Evolutionary conservation across 192 early-diverging fungal species (phyloP), one percentile per base, ranked within the genome.

Genomic region (Helicostylum pulchrum): DNA sequence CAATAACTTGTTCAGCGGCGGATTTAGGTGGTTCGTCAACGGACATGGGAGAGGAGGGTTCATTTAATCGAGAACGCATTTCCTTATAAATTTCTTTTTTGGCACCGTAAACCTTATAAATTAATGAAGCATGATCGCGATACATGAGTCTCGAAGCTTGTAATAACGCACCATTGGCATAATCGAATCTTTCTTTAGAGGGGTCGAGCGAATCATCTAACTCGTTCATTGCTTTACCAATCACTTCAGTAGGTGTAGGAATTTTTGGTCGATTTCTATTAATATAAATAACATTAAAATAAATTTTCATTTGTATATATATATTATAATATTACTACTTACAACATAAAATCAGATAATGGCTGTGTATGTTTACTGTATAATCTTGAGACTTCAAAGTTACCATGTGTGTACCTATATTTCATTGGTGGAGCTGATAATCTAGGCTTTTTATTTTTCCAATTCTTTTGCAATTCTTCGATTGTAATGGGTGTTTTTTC

Each of bases 401-500:
- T 73, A 31, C 71, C 71, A 67, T 67, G 67, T 2, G 7, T 42
- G 39, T 51, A 64, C 11, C 71, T 53, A 30, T 68, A 73, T 17
- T 21, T 31, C 21, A 48, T 49, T 43, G 56, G 54, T 9, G 50
- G 56, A 44, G 54, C 39, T 34, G 42, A 32, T 34, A 70, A 17
- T 51, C 30, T 48, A 11, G 62, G 54, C 45, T 61, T 34, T 23
- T 64, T 70, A 1, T 21, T 49, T 32, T 44, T 30, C 21, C 62
- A 42, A 6, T 60, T 12, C 4, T 65, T 67, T 4, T 81, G 66
- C 10, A 83, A 63, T 23, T 73, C 75, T 2, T 70, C 67, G 1
- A 82, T 62, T 3, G 78, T 58, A 53, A 83, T 52, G 9, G 78
- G 58, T 11, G 70, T 56, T 20, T 66, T 70, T 62, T 94, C 92